Base-by-base conservation (phyloP, 495 filamentous ascomycete species). In the Bacidia gigantensis region DNA sequence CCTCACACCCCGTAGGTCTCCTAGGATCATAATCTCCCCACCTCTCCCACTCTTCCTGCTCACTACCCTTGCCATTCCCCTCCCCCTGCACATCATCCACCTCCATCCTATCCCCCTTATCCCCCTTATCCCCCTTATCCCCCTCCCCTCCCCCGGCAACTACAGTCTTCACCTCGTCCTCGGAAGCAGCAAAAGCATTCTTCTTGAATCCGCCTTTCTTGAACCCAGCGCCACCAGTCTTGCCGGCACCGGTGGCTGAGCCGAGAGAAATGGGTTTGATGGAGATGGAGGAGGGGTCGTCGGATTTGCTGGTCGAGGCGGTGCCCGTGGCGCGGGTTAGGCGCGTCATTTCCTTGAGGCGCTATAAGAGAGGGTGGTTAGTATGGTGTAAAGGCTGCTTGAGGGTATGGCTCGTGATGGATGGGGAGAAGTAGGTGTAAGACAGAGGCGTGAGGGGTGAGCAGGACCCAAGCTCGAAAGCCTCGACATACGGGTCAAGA, bases 221-320 rank as follows among this genome's bases (percentile, higher is more conserved):
- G 61, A 81, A 81, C 0, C 75, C 75, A 0, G 69, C 72, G 3
- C 57, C 61, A 11, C 58, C 63, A 22, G 40, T 59, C 26, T 49
- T 53, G 12, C 54, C 46, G 11, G 51, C 47, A 11, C 26, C 29
- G 26, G 5, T 26, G 26, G 17, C 47, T 2, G 9, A 25, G 11
- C 32, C 40, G 1, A 55, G 40, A 12, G 58, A 58, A 12, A 58
- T 41, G 0, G 58, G 58, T 32, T 61, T 56, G 0, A 58, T 61
- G n/a, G 44, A 50, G n/a, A 61, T 53, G 11, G 68, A 72, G 17
- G 71, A 74, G 49, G 75, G 68, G 35, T 70, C 70, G 59, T 85
- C 81, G 25, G 80, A 78, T 58, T 82, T 83, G 48, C 77, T 76
- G 65, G 88, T 84, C 25, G 83, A 72, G 9, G 83, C 83, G 58